phyloP scores from a whole-genome alignment of 2,329 filamentous ascomycete species.

The Botrytis deweyae region DNA sequence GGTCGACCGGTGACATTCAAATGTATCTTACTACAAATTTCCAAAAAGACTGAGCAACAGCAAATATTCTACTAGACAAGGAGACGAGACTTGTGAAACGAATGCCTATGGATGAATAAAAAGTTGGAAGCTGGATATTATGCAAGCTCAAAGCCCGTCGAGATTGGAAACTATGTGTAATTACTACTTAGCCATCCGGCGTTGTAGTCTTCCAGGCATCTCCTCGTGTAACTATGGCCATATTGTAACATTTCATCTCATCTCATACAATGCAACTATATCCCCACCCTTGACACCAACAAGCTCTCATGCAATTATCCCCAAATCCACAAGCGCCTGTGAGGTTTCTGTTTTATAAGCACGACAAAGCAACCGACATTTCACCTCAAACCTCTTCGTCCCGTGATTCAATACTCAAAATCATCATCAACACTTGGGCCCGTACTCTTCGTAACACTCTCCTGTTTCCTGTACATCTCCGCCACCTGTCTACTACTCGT shows the following conservation, averaged over 20 bases:
- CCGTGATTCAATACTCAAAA: slow-evolving; percentile 75
- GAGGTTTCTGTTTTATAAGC: neutral
- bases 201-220: neutral
- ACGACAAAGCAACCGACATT: neutral
- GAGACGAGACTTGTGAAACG: neutral
- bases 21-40: too few relatives aligned
- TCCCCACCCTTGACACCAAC: neutral
- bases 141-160: neutral
- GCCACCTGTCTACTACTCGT: slow-evolving; percentile 82
- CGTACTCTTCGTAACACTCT: slow-evolving; percentile 79
- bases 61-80: neutral
- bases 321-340: neutral
- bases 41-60: neutral
- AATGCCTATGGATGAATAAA: neutral
- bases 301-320: neutral
- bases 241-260: neutral
- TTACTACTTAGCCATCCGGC: neutral
- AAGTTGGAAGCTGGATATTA: neutral
- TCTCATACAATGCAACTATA: neutral
- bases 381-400: neutral
- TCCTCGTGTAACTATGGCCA: neutral
- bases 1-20: neutral
- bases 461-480: slow-evolving; percentile 96
- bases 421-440: slow-evolving; percentile 89
- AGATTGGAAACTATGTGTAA: neutral